Evolutionary conservation across 1,139 yeast species (phyloP), one percentile per base, ranked within the genome.

Genomic region (Yarrowia galli): DNA sequence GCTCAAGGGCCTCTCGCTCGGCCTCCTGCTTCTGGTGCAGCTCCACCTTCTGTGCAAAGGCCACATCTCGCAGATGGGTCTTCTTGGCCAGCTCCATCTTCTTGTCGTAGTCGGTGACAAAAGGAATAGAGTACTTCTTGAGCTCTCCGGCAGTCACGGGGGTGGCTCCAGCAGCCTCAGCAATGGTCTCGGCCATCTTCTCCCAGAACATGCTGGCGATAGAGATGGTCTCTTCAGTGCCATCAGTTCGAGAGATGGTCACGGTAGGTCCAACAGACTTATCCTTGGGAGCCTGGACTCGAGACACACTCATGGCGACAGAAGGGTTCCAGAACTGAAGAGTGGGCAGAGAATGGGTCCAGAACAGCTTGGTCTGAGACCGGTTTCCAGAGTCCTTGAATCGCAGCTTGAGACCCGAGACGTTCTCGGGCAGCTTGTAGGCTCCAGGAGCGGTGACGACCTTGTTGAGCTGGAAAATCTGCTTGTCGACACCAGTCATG

Each of bases 401-500:
- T 15, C 63, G 65, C 22, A 65, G 63, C 46, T 54, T 65, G 45
- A 65, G 46, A 20, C 20, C 48, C 3, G 64, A 28, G 18, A 65
- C 56, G 25, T 45, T 15, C 3, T 35, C 54, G 43, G 68, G 68
- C 48, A 65, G 46, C 68, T 65, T 65, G 56, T 46, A 48, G 28
- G 56, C 65, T 25, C 68, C 64, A n/a, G 68, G 65, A 18, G 58
- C 68, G 22, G 48, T 38, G 42, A 46, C 45, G 25, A 65, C 63
- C 53, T 58, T 56, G 65, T 65, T 65, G 56, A 65, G 54, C 45
- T 49, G 54, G 49, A 48, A 45, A 38, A 65, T 65, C 63, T 65
- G 68, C 56, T 56, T 54, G 54, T 61, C 66, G 38, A 61, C 66
- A 20, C 66, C 66, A 61, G 56, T 38, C 66, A 61, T 46, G 56